Base-by-base conservation (phyloP, 75 land plant species). In the Selaginella tamariscina region DNA sequence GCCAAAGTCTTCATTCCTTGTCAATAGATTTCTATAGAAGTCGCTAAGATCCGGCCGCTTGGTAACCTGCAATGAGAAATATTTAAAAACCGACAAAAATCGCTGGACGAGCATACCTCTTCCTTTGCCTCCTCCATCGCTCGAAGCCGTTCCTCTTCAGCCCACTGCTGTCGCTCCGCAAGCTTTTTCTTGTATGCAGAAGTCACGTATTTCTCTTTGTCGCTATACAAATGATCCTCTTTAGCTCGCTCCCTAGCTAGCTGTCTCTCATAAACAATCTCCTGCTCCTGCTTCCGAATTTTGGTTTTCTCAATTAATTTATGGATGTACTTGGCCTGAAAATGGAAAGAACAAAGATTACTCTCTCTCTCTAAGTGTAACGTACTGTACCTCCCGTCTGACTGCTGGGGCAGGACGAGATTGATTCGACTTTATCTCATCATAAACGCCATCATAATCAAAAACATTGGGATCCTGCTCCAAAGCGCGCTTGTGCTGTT, bases 151-250 rank as follows among this genome's bases (percentile, higher is more conserved):
- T 89, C 91, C 73, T 94, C 91, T 33, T 82, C 91, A 65, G 70
- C 18, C 96, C 91, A 94, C 54, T 86, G 83, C 20, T 68, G 84
- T 68, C 80, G 82, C 77, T 94, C 98, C 32, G 81, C 89, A 26
- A 92, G 85, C 74, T 92, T 92, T 75, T 76, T 88, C 65, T 84
- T 92, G 73, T 92, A 92, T 55, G 97, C 97, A 77, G 83, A 31
- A 0, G 98, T 94, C 20, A 94, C 86, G 78, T 80, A 94, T 71
- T 94, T 94, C 15, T 94, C 98, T 70, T 94, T 94, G 39, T 89
- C 96, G 31, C 73, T 83, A 82, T 57, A 94, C 24, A 94, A 75
- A 71, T 89, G 88, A 55, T 89, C 98, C 29, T 94, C 98, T 66
- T 89, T 80, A 63, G 71, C 79, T 77, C 98, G 84, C 73, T 94